Conservation (phyloP, 2,329 filamentous ascomycete genomes). For the Akanthomyces muscarius region DNA sequence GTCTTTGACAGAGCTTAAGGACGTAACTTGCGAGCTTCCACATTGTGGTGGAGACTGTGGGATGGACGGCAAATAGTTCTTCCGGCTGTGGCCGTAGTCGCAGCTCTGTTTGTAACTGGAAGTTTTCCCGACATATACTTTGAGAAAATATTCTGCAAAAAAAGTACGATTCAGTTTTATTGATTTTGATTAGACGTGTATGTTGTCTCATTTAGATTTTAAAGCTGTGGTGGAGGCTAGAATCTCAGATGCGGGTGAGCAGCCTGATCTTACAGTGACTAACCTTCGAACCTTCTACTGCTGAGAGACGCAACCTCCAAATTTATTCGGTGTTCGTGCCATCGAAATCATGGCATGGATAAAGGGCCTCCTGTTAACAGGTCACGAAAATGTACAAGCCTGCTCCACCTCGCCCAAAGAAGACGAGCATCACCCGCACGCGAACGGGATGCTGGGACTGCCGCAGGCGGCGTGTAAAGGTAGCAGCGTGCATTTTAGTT, state of each 20-base stretch:
- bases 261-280: no score
- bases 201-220: no score
- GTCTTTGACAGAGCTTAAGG: background rate
- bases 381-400: slow-evolving; percentile 23
- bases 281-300: no score
- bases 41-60: background rate
- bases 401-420: slow-evolving; percentile 21
- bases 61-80: background rate
- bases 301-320: no score
- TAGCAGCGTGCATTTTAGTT: background rate
- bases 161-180: no score
- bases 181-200: no score
- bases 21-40: background rate
- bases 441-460: slow-evolving; percentile 22
- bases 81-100: background rate
- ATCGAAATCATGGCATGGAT: background rate
- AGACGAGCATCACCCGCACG: slow-evolving; percentile 23
- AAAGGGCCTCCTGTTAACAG: no score
- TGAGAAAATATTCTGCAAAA: no score
- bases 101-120: no score
- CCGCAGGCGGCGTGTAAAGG: slow-evolving; percentile 21
- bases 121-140: no score
- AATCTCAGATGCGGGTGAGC: no score
- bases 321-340: background rate
- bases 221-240: no score